Conservation (phyloP, 2,329 filamentous ascomycete species). For the Didymella sp. region DNA sequence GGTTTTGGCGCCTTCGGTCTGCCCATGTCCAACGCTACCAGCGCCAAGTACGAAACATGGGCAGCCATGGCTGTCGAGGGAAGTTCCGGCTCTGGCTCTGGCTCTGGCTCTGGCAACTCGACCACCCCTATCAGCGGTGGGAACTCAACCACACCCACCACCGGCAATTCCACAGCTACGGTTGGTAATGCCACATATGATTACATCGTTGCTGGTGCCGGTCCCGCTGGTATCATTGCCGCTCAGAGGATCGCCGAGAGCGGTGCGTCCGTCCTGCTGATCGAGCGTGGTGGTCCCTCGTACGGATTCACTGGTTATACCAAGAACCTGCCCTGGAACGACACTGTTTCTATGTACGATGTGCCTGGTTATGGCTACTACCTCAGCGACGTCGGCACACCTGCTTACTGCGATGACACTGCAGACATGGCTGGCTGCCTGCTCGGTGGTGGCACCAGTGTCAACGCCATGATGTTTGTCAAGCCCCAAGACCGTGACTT, state of each 20-base stretch:
- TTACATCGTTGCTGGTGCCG: conserved; percentile 68
- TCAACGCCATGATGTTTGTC: conserved; percentile 64
- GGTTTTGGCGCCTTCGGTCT: conserved; percentile 47
- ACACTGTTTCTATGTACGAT: conserved; percentile 47
- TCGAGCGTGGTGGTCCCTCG: conserved; percentile 53
- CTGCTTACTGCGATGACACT: conserved; percentile 65
- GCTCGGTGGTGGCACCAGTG: conserved; percentile 69
- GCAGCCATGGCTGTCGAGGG: conserved; percentile 40
- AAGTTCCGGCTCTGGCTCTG: conserved; percentile 23
- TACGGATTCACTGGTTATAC: conserved; percentile 39
- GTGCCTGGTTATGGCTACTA: conserved; percentile 49
- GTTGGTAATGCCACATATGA: conserved; percentile 58
- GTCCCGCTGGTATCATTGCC: conserved; percentile 65
- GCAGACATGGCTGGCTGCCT: conserved; percentile 74
- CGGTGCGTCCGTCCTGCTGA: conserved; percentile 68
- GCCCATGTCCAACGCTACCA: conserved; percentile 37
- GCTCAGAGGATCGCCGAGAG: conserved; percentile 67
- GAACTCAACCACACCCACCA: conserved; percentile 32
- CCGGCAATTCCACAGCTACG: conserved; percentile 44
- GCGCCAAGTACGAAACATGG: conserved; percentile 45
- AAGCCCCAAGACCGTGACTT: conserved; percentile 61
- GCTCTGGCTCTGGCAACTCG: conserved; percentile 29
- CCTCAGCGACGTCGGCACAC: conserved; percentile 38
- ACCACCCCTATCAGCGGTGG: conserved; percentile 38
- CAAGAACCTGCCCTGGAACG: conserved; percentile 44